Percentiles rank a stretch among this genome's conserved stretches.
Evolutionary conservation across 768 basidiomycete species (phyloP).

Genomic region (Myochromella boudieri): DNA sequence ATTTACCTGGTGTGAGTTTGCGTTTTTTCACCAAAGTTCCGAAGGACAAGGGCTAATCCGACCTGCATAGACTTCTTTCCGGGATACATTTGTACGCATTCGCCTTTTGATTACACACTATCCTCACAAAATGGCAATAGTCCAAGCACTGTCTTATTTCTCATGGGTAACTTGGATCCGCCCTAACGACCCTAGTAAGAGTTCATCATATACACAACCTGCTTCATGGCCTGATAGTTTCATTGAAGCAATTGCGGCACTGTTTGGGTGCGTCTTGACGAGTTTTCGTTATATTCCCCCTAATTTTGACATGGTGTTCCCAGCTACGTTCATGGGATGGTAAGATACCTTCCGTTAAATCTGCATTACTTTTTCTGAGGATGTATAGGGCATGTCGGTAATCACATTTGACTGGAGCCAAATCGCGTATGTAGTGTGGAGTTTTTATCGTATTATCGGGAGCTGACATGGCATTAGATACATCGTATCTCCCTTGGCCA

Average conservation of each 20-base stretch:
- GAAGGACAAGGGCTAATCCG: slow-evolving; percentile 22
- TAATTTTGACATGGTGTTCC: too few relatives aligned
- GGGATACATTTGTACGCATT: slow-evolving; percentile 38
- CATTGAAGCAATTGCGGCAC: slow-evolving; percentile 38
- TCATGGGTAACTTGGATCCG: slow-evolving; percentile 60
- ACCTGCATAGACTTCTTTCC: slow-evolving; percentile 36
- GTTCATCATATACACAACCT: background rate
- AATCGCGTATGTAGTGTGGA: slow-evolving; percentile 45
- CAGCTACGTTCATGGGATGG: slow-evolving; percentile 47
- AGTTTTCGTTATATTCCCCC: background rate
- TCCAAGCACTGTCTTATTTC: slow-evolving; percentile 54
- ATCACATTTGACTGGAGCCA: slow-evolving; percentile 57
- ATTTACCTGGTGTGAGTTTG: slow-evolving; percentile 55
- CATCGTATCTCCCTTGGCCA: slow-evolving; percentile 54
- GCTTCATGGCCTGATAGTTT: background rate
- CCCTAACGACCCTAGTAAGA: slow-evolving; percentile 46
- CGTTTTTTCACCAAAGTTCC: slow-evolving; percentile 10
- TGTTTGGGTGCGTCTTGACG: slow-evolving; percentile 40
- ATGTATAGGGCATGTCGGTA: slow-evolving; percentile 39
- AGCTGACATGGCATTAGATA: slow-evolving; percentile 21
- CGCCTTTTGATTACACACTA: background rate
- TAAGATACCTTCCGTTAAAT: slow-evolving; percentile 34
- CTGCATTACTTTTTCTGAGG: slow-evolving; percentile 25
- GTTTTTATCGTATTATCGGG: background rate
- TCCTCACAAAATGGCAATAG: slow-evolving; percentile 17